Conservation (phyloP, 805 yeast genomes). For the Kuraishia capsulata region DNA sequence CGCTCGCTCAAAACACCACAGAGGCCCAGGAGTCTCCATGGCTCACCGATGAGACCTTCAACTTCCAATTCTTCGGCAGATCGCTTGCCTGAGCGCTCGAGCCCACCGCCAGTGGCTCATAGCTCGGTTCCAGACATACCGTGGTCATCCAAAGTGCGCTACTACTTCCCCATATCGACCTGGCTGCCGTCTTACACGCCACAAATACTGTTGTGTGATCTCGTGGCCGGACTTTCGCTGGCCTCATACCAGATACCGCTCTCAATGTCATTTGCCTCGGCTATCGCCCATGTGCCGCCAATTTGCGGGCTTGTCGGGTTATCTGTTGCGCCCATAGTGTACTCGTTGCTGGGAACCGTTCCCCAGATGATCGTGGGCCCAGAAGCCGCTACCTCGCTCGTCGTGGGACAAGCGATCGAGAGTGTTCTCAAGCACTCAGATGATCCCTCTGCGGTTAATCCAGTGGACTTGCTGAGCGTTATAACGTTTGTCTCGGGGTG, state of each 20-base stretch:
- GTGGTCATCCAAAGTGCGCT: constrained; percentile 28
- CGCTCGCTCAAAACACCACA: no score
- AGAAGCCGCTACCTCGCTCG: constrained; percentile 78
- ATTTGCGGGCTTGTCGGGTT: constrained; percentile 70
- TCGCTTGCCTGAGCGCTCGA: not conserved
- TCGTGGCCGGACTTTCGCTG: constrained; percentile 76
- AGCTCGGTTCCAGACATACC: not conserved
- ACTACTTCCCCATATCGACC: constrained; percentile 57
- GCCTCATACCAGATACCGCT: constrained; percentile 91
- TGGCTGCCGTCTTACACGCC: constrained; percentile 52
- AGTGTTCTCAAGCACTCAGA: constrained; percentile 35
- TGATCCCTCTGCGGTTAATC: constrained; percentile 21
- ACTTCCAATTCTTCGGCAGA: no score
- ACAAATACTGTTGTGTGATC: constrained; percentile 42
- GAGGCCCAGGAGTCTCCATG: no score
- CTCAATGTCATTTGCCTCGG: constrained; percentile 71
- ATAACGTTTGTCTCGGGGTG: constrained; percentile 73
- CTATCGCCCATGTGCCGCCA: constrained; percentile 79
- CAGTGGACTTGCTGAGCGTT: constrained; percentile 53
- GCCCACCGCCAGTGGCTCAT: not conserved
- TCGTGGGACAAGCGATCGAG: constrained; percentile 73
- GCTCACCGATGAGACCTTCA: no score
- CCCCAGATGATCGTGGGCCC: constrained; percentile 91
- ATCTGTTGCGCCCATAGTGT: constrained; percentile 70
- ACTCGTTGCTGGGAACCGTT: constrained; percentile 73